Percentiles rank a stretch among this genome's conserved stretches.
phyloP scores from a whole-genome alignment of 306 rosid genomes.

The Geum urbanum region DNA sequence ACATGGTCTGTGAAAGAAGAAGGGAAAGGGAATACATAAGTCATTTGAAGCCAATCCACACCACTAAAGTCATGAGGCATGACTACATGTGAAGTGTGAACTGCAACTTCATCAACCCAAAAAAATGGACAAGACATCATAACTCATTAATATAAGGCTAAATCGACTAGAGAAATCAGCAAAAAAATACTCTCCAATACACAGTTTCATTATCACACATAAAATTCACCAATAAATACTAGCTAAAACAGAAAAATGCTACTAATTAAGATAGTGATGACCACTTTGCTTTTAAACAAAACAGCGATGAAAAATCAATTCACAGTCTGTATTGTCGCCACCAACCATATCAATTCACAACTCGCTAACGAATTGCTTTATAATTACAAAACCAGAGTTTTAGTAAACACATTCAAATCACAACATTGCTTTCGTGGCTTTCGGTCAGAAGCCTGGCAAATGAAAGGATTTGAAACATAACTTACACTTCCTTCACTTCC shows the following conservation, averaged over 20 bases:
- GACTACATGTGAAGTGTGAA: background rate
- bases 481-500: constrained; percentile 29
- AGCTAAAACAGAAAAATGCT: background rate
- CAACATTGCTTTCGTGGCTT: constrained; percentile 17
- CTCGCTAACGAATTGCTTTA: constrained; percentile 10
- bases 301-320: background rate
- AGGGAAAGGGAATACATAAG: background rate
- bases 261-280: background rate
- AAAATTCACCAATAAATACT: background rate
- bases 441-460: constrained; percentile 23
- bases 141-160: background rate
- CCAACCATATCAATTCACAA: background rate
- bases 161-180: background rate
- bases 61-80: background rate
- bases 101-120: constrained; percentile 4
- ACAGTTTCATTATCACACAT: background rate
- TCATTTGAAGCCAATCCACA: background rate
- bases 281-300: background rate
- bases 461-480: constrained; percentile 7
- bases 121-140: background rate
- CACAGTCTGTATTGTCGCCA: background rate
- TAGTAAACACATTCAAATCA: constrained; percentile 9
- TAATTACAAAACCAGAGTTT: constrained; percentile 7
- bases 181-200: background rate
- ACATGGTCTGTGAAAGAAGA: background rate